Evolutionary conservation across 805 yeast genomes (phyloP), one percentile per base, ranked within the genome.

Genomic region (Nakazawaea holstii): DNA sequence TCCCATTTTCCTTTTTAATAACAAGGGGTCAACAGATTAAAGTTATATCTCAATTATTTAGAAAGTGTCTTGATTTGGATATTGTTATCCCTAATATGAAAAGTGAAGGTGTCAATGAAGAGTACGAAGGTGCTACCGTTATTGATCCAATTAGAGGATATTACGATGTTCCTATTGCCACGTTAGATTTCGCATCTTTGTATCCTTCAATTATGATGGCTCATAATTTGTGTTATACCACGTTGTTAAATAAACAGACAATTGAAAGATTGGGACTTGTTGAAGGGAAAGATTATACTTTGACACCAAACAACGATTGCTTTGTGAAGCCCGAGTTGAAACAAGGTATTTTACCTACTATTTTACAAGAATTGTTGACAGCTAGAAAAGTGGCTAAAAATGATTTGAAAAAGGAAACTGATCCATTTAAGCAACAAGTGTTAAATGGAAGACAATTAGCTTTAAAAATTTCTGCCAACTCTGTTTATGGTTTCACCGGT

Each of bases 121-220:
- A 90, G 60, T 94, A 94, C 61, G 99, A 94, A 65, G 99, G 99
- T 71, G 99, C 99, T 6, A 94, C 99, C 0, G 99, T 94, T 55
- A 94, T 94, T 66, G 99, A 95, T 62, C 99, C 99, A 1, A 73
- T 74, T 6, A 80, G 97, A 63, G 99, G 99, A 1, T 95, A 90
- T 65, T 95, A 94, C 59, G 96, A 89, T 65, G 91, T 87, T 13
- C 99, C 99, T 1, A 92, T 94, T 60, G 97, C 99, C 2, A 94
- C 99, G 0, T 75, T 94, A 53, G 99, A 94, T 82, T 94, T 94
- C 79, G 90, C 96, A 55, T 89, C 97, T 48, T 75, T 94, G 74
- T 94, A 94, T 66, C 99, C 99, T 5, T 88, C 97, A 50, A 94
- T 94, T 59, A 91, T 94, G 96, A 94, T 95, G 95, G 99, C 99